Evolutionary conservation across 148 eudicot species (phyloP), one percentile per base, ranked within the genome.

Genomic region (Nyssa sinensis): DNA sequence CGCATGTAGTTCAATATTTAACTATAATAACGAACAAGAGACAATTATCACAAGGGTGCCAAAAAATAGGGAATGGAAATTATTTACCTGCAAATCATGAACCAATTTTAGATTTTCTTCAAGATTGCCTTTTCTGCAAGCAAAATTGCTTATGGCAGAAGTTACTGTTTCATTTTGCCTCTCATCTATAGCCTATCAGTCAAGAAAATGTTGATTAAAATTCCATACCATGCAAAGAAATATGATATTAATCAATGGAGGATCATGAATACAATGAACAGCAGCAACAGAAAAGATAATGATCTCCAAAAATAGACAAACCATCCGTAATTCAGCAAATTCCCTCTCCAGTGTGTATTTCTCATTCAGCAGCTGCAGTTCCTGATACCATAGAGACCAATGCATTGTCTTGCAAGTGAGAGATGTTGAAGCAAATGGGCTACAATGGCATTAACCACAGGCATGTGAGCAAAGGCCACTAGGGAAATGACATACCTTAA

Each of bases 311-410:
- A 61, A 71, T 66, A 74, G 65, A 82, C 88, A 51, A 77, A 94
- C 98, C 98, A 91, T 82, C 77, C 97, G 85, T 75, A 94, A 72
- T 64, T 90, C 97, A 8, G 97, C 83, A 72, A 90, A 86, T 73
- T 87, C 87, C 75, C 86, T 87, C 75, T 94, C 97, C 77, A 90
- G 70, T 17, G 87, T 80, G 84, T 88, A 88, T 76, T 90, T 94
- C 80, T 91, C 98, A 78, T 87, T 90, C 84, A 91, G 67, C 78
- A 83, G 67, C 86, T 91, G 93, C 84, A 86, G 78, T 82, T 94
- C 93, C 98, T 94, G 86, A 64, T 49, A 79, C 25, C 64, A 83
- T 73, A 74, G 49, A 74, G 53, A 71, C 57, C 53, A 74, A 21
- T 33, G 27, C 55, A 66, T 66, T 62, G 24, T 55, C 53, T 66